Base-by-base conservation (phyloP, 805 yeast species). In the Sporopachydermia lactativora region DNA sequence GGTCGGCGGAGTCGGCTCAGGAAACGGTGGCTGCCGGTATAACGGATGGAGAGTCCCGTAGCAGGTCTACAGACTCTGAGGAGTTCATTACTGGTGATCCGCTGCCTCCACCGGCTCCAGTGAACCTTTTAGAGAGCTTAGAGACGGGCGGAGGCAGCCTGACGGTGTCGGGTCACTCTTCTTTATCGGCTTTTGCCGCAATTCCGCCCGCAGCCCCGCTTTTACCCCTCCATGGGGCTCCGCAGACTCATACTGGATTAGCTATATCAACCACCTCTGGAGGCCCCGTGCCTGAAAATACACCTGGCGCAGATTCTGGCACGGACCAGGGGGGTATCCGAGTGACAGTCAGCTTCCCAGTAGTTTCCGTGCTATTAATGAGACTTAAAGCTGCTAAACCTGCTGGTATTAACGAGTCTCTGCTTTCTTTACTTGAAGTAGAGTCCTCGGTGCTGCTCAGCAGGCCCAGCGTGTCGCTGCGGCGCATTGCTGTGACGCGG, bases 391-490 rank as follows among this genome's bases (percentile, higher is more conserved):
- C 71, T 19, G 61, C 71, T 4, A 66, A 65, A 43, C 66, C 75
- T 3, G 70, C 71, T 3, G 71, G 73, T 5, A 57, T 67, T 36
- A 59, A 62, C 45, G 64, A 65, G 42, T 49, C 63, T 2, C 47
- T 73, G 1, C 51, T 73, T n/a, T 64, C 74, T 1, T 66, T 72
- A 1, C 52, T 73, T 37, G 71, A 66, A 41, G 52, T 73, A 6
- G 75, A 70, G 43, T 57, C 66, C 2, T 62, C 75, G 1, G 69
- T 66, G 2, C 65, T 55, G 24, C 52, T 71, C 13, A 52, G 49
- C 35, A 47, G 45, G 8, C 35, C 41, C n/a, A 43, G 43, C 3
- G 42, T 51, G 1, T 31, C 38, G 11, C 48, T 52, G 5, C 38
- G 38, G n/a, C 41, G 50, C 16, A 48, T 37, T 2, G 39, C 39